Evolutionary conservation across 805 yeast genomes (phyloP).

Genomic region (Dipodascopsis tothii): DNA sequence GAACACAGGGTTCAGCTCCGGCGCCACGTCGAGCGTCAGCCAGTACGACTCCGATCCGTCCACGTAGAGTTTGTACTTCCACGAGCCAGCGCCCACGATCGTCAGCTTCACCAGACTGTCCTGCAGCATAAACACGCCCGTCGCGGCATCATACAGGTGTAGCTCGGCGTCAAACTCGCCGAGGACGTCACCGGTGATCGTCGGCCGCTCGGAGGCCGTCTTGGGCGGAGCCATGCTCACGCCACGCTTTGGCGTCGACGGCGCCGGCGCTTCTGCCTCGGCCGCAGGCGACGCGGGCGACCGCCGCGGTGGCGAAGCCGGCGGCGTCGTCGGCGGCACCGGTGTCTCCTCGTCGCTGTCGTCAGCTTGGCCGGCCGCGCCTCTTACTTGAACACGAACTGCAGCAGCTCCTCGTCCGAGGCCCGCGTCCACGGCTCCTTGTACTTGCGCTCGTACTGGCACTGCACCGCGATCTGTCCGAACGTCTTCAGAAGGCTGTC

Average conservation of each 20-base stretch:
- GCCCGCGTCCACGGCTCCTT: slow-evolving; percentile 38
- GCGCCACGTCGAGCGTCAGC: slow-evolving; percentile 39
- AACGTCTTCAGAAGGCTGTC: slow-evolving; percentile 54
- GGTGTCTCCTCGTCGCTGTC: background rate
- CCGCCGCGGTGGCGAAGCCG: background rate
- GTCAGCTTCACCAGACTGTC: slow-evolving; percentile 32
- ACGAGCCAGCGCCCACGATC: slow-evolving; percentile 43
- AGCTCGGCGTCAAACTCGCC: slow-evolving; percentile 35
- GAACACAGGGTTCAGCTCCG: slow-evolving; percentile 59
- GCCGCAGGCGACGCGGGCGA: too few species aligned
- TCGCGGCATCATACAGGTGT: slow-evolving; percentile 49
- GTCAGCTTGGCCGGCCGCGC: background rate
- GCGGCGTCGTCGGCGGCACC: background rate
- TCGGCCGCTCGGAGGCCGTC: background rate
- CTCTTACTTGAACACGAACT: slow-evolving; percentile 36
- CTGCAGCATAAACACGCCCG: slow-evolving; percentile 43
- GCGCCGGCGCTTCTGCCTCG: too few species aligned
- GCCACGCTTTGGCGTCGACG: too few species aligned
- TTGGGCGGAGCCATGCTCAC: background rate
- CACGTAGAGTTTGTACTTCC: slow-evolving; percentile 45
- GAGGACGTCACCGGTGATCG: slow-evolving; percentile 1
- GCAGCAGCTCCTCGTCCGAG: slow-evolving; percentile 44
- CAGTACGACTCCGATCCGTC: slow-evolving; percentile 27
- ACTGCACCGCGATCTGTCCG: slow-evolving; percentile 51
- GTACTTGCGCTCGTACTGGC: slow-evolving; percentile 72